Conservation (phyloP, 495 filamentous ascomycete genomes). For the Oidiodendron maius region DNA sequence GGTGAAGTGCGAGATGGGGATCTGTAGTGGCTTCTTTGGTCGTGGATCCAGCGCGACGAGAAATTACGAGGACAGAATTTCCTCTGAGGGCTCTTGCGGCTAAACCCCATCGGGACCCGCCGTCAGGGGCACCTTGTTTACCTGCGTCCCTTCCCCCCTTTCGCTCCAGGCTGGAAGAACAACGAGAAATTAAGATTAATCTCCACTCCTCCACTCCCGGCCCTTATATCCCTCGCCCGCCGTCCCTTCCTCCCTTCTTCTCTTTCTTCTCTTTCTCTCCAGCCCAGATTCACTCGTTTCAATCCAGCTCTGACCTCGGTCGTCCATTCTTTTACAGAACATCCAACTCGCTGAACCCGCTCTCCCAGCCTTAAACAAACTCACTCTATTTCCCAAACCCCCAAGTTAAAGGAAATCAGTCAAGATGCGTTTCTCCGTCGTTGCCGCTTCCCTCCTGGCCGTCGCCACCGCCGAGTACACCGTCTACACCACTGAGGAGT, state of each 20-base stretch:
- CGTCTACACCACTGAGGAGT: slow-evolving; percentile 49
- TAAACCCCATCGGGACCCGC: too few species aligned
- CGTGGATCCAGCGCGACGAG: too few species aligned
- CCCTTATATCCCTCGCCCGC: too few species aligned
- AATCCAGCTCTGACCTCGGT: slow-evolving; percentile 49
- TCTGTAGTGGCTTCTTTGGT: too few species aligned
- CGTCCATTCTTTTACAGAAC: slow-evolving; percentile 49
- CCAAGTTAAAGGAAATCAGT: slow-evolving; percentile 23
- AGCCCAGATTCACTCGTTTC: slow-evolving; percentile 42
- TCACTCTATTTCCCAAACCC: slow-evolving; percentile 6
- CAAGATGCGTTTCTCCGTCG: slow-evolving; percentile 48
- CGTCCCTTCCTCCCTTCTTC: slow-evolving; percentile 4
- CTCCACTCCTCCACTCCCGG: too few species aligned
- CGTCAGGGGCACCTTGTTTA: too few species aligned
- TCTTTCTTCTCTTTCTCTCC: slow-evolving; percentile 36
- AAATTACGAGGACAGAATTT: too few species aligned
- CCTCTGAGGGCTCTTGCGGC: too few species aligned
- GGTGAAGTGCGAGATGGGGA: too few species aligned
- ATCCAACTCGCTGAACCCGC: slow-evolving; percentile 16
- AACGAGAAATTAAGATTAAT: too few species aligned
- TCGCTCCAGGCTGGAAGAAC: too few species aligned
- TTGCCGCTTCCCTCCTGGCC: slow-evolving; percentile 43
- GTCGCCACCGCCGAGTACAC: slow-evolving; percentile 35
- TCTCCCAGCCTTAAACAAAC: slow-evolving; percentile 28
- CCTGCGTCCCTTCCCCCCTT: too few species aligned